A percentile compares a stretch with the other conserved stretches of the same genome.
These are phyloP conservation scores for Trifolium repens DNA, from an alignment of 306 rosid genomes.

Conservation along the genomic window DNA sequence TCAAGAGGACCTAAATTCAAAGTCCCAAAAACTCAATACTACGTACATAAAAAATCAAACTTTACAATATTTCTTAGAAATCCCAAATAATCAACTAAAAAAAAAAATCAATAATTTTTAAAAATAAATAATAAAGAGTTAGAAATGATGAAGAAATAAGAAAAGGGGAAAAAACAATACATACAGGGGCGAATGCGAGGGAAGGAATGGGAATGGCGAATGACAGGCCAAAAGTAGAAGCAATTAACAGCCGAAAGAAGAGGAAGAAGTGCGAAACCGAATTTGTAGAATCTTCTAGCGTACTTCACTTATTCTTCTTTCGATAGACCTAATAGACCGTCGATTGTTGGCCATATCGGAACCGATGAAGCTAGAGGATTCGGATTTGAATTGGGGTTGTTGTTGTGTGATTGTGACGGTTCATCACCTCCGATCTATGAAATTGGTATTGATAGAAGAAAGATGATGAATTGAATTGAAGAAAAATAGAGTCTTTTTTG, in stretches of 20 bases:
- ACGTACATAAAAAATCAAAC: neutral
- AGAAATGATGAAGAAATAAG: neutral
- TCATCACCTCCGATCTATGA: constrained; percentile 38
- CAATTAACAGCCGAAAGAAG: constrained; percentile 94
- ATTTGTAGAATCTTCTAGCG: constrained; percentile 78
- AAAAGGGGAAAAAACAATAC: neutral
- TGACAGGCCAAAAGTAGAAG: constrained; percentile 98
- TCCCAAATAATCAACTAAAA: neutral
- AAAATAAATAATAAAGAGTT: neutral
- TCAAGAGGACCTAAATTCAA: neutral
- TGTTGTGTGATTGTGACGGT: constrained; percentile 36
- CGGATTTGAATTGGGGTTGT: constrained; percentile 40
- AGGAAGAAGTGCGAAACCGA: constrained; percentile 84
- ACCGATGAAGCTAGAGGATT: constrained; percentile 47
- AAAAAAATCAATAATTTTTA: neutral
- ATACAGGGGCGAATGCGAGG: constrained; percentile 81
- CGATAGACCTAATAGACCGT: constrained; percentile 72
- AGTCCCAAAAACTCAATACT: neutral
- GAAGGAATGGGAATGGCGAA: constrained; percentile 76
- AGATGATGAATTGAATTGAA: no score
- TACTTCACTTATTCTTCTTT: constrained; percentile 81
- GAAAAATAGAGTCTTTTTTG: neutral
- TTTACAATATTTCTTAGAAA: neutral
- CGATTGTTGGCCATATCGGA: constrained; percentile 85
- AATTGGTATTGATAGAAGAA: neutral